Evolutionary conservation across 2,329 filamentous ascomycete species (phyloP), one percentile per base, ranked within the genome.

Genomic region (Claviceps capensis): DNA sequence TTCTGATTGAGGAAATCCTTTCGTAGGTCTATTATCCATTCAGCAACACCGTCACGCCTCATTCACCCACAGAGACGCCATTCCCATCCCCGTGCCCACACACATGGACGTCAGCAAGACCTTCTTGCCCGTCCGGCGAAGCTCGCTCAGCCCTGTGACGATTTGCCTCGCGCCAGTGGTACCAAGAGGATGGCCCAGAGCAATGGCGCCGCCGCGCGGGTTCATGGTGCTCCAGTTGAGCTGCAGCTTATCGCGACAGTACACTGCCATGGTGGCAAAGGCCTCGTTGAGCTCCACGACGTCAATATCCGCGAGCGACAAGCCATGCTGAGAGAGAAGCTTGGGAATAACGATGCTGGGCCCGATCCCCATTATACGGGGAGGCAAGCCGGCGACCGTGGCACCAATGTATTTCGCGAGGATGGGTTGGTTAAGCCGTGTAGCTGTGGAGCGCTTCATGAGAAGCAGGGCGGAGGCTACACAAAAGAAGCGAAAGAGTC

Each of bases 191-290:
- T 93, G 87, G 50, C 87, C 87, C 0, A 93, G 75, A 3, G 87
- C 87, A 63, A 93, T 91, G 58, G 87, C 87, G 57, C 87, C 87
- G 59, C 87, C 87, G 54, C 85, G 76, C 26, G 83, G 78, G 72
- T 93, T 93, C 77, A 93, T 79, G 79, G 89, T 91, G 61, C 76
- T 68, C 68, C 77, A 79, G 64, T 86, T 82, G 49, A 91, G 72
- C 58, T 79, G 79, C 49, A 93, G 76, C 58, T 73, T 80, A 62
- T 88, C 77, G 52, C 86, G 72, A 71, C 89, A 95, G 78, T 96
- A 97, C 34, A 96, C 90, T 1, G 88, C 90, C 93, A 97, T 97
- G 50, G 86, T 93, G 22, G 90, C 91, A 63, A 98, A 98, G 1
- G 93, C 93, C 77, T 98, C 93, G 74, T 98, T 98, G 65, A 98